Percentiles rank a stretch among this genome's conserved stretches.
phyloP scores from a whole-genome alignment of 257 asterid genomes.

The Euphrasia confusa region DNA sequence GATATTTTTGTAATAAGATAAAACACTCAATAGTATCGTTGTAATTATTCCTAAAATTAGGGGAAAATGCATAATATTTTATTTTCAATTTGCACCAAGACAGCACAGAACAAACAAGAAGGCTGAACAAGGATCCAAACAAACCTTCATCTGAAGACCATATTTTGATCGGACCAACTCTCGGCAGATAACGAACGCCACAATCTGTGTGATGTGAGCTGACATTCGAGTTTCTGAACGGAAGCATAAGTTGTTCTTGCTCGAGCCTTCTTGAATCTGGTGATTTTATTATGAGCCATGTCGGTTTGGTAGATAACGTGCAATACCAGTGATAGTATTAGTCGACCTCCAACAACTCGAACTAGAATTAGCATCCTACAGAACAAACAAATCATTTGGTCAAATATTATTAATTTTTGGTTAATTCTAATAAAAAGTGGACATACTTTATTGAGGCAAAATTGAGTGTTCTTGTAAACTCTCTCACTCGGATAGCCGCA shows the following conservation, averaged over 20 bases:
- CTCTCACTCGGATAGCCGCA: constrained; percentile 12
- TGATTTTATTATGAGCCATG: too few relatives aligned
- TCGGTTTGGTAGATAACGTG: background rate
- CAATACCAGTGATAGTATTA: constrained; percentile 5
- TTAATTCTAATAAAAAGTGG: background rate
- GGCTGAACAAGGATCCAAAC: background rate
- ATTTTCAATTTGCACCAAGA: too few relatives aligned
- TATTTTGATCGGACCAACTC: background rate
- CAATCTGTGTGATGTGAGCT: constrained; percentile 6
- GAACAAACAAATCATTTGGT: background rate
- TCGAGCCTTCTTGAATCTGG: background rate
- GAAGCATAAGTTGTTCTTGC: constrained; percentile 19
- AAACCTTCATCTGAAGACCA: constrained; percentile 16
- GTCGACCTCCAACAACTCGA: constrained; percentile 2
- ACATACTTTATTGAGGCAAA: constrained; percentile 16
- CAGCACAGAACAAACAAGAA: too few relatives aligned
- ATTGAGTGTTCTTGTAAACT: constrained; percentile 11
- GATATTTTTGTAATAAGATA: too few relatives aligned
- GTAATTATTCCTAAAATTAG: too few relatives aligned
- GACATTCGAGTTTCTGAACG: constrained; percentile 10
- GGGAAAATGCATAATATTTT: too few relatives aligned
- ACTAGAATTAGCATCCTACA: constrained; percentile 9
- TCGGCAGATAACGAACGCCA: constrained; percentile 7
- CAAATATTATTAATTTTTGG: background rate
- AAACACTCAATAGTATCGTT: too few relatives aligned